Evolutionary conservation across 805 yeast genomes (phyloP).

Genomic region (Suhomyces pyralidae): DNA sequence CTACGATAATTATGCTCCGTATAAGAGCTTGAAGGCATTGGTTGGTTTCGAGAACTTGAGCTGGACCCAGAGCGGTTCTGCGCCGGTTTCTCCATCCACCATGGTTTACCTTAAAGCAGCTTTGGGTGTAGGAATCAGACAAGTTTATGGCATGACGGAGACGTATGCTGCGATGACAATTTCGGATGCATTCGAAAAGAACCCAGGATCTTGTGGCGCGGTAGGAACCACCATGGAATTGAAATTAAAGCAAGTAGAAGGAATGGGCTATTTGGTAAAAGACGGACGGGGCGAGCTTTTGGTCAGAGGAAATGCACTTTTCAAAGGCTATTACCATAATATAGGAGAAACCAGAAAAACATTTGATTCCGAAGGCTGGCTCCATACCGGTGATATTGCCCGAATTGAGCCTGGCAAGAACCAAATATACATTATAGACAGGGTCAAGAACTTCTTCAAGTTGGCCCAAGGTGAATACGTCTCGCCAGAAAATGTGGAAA

Average conservation of each 20-base stretch:
- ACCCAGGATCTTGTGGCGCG: constrained; percentile 27
- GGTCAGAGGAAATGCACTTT: constrained; percentile 55
- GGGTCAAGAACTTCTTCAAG: constrained; percentile 46
- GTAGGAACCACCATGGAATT: constrained; percentile 18
- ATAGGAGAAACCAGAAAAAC: constrained; percentile 45
- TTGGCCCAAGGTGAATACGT: constrained; percentile 44
- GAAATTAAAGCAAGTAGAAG: constrained; percentile 14
- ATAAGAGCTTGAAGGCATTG: constrained; percentile 6
- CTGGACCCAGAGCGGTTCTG: constrained; percentile 31
- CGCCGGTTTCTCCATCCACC: constrained; percentile 24
- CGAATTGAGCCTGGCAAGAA: constrained; percentile 27
- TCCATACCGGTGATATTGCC: constrained; percentile 55
- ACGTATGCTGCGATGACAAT: constrained; percentile 21
- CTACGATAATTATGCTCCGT: constrained; percentile 16
- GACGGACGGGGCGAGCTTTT: constrained; percentile 50
- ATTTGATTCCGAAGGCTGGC: constrained; percentile 51
- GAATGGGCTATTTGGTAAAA: constrained; percentile 17
- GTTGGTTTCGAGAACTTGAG: constrained; percentile 17
- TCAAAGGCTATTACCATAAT: constrained; percentile 49
- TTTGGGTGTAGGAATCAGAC: constrained; percentile 43
- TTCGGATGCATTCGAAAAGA: constrained; percentile 16
- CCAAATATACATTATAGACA: constrained; percentile 46
- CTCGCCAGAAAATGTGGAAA: constrained; percentile 41
- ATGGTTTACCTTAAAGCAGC: constrained; percentile 24
- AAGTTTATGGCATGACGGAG: constrained; percentile 51